Evolutionary conservation across 768 basidiomycete species (phyloP).

Genomic region (Coprinopsis marcescibilis): DNA sequence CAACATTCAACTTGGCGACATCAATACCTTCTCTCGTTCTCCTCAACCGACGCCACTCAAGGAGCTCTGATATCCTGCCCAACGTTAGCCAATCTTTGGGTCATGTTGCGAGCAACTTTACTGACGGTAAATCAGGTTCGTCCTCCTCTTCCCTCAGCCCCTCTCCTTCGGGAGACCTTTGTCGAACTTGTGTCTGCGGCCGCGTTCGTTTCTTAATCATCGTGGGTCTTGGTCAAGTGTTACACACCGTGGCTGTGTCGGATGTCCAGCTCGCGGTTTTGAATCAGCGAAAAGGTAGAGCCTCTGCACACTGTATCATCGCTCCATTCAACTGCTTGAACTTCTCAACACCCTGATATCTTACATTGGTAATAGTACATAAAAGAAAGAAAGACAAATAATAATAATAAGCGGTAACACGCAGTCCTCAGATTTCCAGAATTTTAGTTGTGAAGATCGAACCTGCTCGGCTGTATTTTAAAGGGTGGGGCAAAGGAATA

Average conservation of each 20-base stretch:
- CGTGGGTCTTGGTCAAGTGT: constrained; percentile 1
- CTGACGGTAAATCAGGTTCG: constrained; percentile 47
- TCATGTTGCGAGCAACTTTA: constrained; percentile 8
- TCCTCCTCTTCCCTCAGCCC: constrained; percentile 34
- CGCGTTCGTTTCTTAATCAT: constrained; percentile 76
- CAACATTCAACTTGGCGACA: constrained; percentile 74
- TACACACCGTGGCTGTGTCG: constrained; percentile 12
- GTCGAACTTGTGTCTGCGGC: constrained; percentile 54
- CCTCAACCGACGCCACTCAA: constrained; percentile 76
- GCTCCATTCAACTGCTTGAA: too few species aligned
- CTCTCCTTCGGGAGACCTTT: constrained; percentile 38
- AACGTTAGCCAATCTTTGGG: constrained; percentile 6
- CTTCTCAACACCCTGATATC: too few species aligned
- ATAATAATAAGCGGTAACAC: too few species aligned
- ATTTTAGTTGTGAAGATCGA: too few species aligned
- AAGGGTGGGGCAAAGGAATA: background rate
- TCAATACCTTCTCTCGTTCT: constrained; percentile 81
- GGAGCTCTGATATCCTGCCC: constrained; percentile 69
- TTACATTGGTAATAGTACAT: too few species aligned
- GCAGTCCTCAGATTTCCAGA: too few species aligned
- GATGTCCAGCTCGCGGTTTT: background rate
- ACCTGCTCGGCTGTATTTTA: too few species aligned
- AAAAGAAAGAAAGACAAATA: too few species aligned
- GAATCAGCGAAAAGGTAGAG: background rate
- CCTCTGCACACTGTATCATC: too few species aligned